phyloP scores from a whole-genome alignment of 2,329 filamentous ascomycete genomes.

The Fusarium sp. region DNA sequence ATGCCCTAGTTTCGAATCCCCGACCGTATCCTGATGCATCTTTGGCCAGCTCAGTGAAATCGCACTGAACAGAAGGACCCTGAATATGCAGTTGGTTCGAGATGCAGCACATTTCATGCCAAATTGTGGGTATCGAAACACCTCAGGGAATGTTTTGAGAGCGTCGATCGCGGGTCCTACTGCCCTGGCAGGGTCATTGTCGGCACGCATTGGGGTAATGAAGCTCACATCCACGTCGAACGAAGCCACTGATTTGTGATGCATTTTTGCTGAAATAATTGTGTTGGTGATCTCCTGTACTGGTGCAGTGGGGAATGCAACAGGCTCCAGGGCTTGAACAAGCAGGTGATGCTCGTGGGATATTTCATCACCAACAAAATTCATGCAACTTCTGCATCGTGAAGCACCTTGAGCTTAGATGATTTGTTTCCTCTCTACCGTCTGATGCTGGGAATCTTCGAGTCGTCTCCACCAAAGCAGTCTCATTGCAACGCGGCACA shows the following conservation, averaged over 20 bases:
- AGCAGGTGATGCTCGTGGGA: slow-evolving; percentile 35
- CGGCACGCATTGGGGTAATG: slow-evolving; percentile 23
- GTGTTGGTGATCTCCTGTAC: slow-evolving; percentile 38
- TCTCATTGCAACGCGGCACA: slow-evolving; percentile 29
- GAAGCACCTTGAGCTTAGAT: slow-evolving; percentile 14
- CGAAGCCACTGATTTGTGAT: slow-evolving; percentile 24
- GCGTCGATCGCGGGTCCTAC: slow-evolving; percentile 34
- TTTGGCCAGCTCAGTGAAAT: slow-evolving; percentile 26
- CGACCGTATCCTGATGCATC: slow-evolving; percentile 5
- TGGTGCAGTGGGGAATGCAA: slow-evolving; percentile 23
- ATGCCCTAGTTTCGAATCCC: slow-evolving; percentile 15
- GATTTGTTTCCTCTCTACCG: slow-evolving; percentile 7
- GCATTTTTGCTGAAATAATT: slow-evolving; percentile 8
- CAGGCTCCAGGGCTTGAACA: slow-evolving; percentile 30
- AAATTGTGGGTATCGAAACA: slow-evolving; percentile 31
- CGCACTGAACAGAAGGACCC: slow-evolving; percentile 26
- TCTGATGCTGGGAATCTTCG: slow-evolving; percentile 6
- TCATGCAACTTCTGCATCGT: slow-evolving; percentile 28
- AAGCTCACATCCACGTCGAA: slow-evolving; percentile 12
- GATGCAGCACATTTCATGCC: slow-evolving; percentile 19
- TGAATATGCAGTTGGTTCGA: slow-evolving; percentile 46
- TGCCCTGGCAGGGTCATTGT: slow-evolving; percentile 37
- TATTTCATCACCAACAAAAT: slow-evolving; percentile 40
- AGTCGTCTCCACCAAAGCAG: slow-evolving; percentile 30
- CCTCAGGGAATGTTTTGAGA: slow-evolving; percentile 26